A percentile compares a stretch with the other conserved stretches of the same genome.
phyloP scores from a whole-genome alignment of 108 stramenopile species.

The Cyclotella distinguenda region DNA sequence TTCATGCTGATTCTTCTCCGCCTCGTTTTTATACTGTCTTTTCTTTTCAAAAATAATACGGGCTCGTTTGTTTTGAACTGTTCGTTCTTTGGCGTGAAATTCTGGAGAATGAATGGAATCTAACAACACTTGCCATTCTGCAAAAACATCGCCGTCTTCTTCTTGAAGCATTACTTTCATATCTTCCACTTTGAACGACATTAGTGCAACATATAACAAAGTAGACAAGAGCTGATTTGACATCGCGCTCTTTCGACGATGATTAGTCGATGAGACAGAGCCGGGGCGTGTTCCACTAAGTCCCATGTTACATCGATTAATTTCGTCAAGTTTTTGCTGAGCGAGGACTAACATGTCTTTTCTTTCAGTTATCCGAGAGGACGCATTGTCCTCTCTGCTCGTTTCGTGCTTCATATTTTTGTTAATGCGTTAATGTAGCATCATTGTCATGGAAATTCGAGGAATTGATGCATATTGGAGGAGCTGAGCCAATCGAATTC shows the following conservation, averaged over 20 bases:
- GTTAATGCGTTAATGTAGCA: not conserved
- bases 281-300: conserved; percentile 5
- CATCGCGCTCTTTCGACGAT: conserved; percentile 9
- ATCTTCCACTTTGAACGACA: conserved; percentile 40
- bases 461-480: no score
- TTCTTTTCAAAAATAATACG: conserved; percentile 28
- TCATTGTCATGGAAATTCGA: not conserved
- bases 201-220: conserved; percentile 32
- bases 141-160: conserved; percentile 18
- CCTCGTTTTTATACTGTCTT: conserved; percentile 23
- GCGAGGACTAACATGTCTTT: conserved; percentile 42
- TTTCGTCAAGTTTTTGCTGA: conserved; percentile 45
- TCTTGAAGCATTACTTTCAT: conserved; percentile 47
- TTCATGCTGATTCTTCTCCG: conserved; percentile 10
- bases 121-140: conserved; percentile 35
- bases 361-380: conserved; percentile 14
- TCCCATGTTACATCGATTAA: conserved; percentile 31
- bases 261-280: not conserved
- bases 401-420: not conserved
- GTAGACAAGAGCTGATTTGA: conserved; percentile 30
- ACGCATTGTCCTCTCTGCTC: conserved; percentile 3
- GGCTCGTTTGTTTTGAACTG: conserved; percentile 36
- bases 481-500: no score
- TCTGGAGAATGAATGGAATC: conserved; percentile 36
- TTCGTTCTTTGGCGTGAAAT: conserved; percentile 40